These are phyloP conservation scores for Pichia sp. DNA, from an alignment of 1,139 yeast genomes.

Conservation along the genomic window DNA sequence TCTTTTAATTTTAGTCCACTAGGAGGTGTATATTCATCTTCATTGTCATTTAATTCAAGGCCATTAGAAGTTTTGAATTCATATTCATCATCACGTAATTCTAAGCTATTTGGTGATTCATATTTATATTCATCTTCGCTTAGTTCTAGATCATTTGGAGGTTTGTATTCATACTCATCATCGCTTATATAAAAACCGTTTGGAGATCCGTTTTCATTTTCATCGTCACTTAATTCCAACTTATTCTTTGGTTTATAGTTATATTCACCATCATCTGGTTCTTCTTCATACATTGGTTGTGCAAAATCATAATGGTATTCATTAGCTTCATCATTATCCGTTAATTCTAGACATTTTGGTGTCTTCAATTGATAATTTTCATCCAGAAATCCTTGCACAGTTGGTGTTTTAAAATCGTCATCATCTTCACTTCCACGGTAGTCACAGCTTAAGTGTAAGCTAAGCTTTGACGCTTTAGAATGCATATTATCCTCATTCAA, in stretches of 20 bases:
- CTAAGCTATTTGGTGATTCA: conserved; percentile 10
- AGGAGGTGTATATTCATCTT: neutral
- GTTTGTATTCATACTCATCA: conserved; percentile 8
- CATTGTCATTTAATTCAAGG: conserved; percentile 5
- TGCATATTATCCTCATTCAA: neutral
- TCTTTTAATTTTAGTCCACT: neutral
- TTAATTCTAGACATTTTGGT: neutral
- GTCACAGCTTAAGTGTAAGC: neutral
- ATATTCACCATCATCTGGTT: neutral
- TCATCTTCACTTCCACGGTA: neutral
- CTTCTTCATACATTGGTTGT: neutral
- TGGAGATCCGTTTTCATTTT: neutral
- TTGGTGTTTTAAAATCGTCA: neutral
- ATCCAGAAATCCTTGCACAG: neutral
- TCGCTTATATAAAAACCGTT: conserved; percentile 13
- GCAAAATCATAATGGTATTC: neutral
- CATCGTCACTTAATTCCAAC: conserved; percentile 4
- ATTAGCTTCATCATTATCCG: neutral
- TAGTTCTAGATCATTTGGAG: conserved; percentile 2
- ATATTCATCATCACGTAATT: conserved; percentile 11
- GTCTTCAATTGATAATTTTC: neutral
- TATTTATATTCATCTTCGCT: conserved; percentile 1
- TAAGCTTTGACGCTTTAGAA: neutral
- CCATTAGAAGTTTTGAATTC: neutral
- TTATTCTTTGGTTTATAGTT: neutral